These are phyloP conservation scores for Cytospora paraplurivora DNA, from an alignment of 2,329 filamentous ascomycete genomes.

Conservation along the genomic window DNA sequence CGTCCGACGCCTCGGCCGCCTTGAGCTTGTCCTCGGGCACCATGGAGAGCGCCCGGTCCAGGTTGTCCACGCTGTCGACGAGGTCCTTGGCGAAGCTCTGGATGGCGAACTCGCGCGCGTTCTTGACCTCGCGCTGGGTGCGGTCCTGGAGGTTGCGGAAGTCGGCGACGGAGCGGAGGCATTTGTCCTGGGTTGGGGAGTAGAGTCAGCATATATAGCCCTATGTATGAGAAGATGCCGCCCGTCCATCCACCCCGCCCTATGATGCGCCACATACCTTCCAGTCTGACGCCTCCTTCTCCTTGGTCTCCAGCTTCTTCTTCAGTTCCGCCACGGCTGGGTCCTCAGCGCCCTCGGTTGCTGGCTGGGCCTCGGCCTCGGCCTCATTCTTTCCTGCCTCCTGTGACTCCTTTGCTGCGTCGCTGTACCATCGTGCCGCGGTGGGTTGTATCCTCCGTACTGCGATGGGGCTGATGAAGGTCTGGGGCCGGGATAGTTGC, in stretches of 20 bases:
- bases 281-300: constrained; percentile 66
- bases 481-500: constrained; percentile 42
- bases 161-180: constrained; percentile 89
- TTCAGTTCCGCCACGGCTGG: constrained; percentile 47
- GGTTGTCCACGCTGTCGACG: constrained; percentile 93
- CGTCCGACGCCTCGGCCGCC: constrained; percentile 50
- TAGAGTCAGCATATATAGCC: constrained; percentile 18
- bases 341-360: constrained; percentile 31
- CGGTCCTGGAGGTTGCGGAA: constrained; percentile 98
- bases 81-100: constrained; percentile 95
- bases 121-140: constrained; percentile 85
- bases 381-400: constrained; percentile 33
- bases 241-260: not conserved
- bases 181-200: constrained; percentile 72
- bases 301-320: constrained; percentile 56
- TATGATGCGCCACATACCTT: constrained; percentile 64
- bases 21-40: constrained; percentile 75
- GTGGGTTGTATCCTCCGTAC: constrained; percentile 39
- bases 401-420: constrained; percentile 35
- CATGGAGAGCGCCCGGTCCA: constrained; percentile 84
- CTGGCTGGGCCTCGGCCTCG: constrained; percentile 35
- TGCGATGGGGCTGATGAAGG: constrained; percentile 41
- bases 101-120: constrained; percentile 89
- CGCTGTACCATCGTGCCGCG: constrained; percentile 52
- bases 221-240: not conserved